Percentiles rank a stretch among this genome's conserved stretches.
phyloP scores from a whole-genome alignment of 352 stramenopile genomes.

The Globisporangium apiculatum region DNA sequence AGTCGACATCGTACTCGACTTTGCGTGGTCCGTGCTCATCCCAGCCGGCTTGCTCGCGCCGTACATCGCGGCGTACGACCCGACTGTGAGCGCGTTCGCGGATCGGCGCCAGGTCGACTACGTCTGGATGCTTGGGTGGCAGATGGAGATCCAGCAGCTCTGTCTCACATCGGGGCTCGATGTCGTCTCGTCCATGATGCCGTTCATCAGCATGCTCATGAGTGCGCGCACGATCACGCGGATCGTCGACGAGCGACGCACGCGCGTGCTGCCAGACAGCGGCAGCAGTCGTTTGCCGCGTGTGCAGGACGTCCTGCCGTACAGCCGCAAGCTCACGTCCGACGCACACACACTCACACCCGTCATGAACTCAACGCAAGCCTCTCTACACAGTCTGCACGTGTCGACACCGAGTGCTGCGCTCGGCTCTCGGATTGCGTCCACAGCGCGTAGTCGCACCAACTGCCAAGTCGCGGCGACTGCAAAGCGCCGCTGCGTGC shows the following conservation, averaged over 20 bases:
- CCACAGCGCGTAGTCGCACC: neutral
- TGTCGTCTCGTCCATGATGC: constrained; percentile 5
- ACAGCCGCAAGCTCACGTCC: neutral
- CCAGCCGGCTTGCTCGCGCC: constrained; percentile 19
- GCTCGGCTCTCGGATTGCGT: neutral
- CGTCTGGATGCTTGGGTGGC: constrained; percentile 4
- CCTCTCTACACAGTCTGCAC: too few species aligned
- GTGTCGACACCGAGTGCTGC: neutral
- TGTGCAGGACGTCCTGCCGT: neutral
- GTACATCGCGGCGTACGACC: constrained; percentile 11
- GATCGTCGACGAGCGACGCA: constrained; percentile 6
- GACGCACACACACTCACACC: too few species aligned
- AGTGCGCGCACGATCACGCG: constrained; percentile 4
- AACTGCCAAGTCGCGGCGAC: neutral
- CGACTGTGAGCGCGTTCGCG: neutral
- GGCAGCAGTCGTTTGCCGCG: too few species aligned
- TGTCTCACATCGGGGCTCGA: constrained; percentile 7
- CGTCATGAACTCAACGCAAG: neutral
- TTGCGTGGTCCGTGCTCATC: constrained; percentile 22
- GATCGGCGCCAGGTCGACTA: neutral
- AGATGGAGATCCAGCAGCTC: constrained; percentile 11
- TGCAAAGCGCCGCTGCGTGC: neutral
- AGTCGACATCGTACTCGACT: constrained; percentile 19
- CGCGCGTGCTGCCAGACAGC: too few species aligned
- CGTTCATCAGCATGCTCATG: constrained; percentile 8